Evolutionary conservation across 1,284 basidiomycete species (phyloP).

Genomic region (Leccinum subrobustum): DNA sequence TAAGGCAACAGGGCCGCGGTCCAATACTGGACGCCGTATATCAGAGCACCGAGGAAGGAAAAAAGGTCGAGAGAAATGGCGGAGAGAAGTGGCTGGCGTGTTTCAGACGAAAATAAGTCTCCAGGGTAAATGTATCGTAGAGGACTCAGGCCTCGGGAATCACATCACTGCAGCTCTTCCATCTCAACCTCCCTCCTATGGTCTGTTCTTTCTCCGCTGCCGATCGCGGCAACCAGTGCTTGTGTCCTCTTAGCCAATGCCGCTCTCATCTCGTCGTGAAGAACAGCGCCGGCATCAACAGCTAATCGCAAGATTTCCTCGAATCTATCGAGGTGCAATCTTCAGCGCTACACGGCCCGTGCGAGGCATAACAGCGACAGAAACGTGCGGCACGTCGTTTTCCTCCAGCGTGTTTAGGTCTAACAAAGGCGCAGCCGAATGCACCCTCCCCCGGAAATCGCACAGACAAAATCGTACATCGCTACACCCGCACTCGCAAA

Average conservation of each 20-base stretch:
- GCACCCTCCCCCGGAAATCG: slow-evolving; percentile 48
- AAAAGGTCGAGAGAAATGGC: slow-evolving; percentile 91
- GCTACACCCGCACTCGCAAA: slow-evolving; percentile 90
- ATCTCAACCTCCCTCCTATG: too few relatives aligned
- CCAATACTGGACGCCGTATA: slow-evolving; percentile 79
- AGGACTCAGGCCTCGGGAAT: neutral
- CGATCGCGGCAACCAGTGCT: slow-evolving; percentile 53
- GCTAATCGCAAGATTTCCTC: slow-evolving; percentile 85
- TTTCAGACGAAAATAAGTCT: slow-evolving; percentile 63
- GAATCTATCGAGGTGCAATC: slow-evolving; percentile 91
- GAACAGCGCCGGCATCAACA: slow-evolving; percentile 72
- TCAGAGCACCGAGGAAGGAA: slow-evolving; percentile 92
- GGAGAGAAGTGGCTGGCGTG: slow-evolving; percentile 90
- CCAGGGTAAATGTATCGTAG: slow-evolving; percentile 20
- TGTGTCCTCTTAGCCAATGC: slow-evolving; percentile 70
- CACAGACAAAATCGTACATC: slow-evolving; percentile 87
- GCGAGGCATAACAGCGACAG: slow-evolving; percentile 86
- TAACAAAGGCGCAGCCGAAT: too few relatives aligned
- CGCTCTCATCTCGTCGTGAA: slow-evolving; percentile 84
- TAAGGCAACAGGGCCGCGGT: slow-evolving; percentile 71
- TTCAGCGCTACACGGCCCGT: slow-evolving; percentile 78
- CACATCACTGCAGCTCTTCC: slow-evolving; percentile 6
- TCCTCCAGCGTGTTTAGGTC: slow-evolving; percentile 64
- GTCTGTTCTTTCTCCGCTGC: slow-evolving; percentile 29
- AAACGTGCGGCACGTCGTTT: slow-evolving; percentile 83